Base-by-base conservation (phyloP, 768 basidiomycete genomes). In the Ramaria sp. region DNA sequence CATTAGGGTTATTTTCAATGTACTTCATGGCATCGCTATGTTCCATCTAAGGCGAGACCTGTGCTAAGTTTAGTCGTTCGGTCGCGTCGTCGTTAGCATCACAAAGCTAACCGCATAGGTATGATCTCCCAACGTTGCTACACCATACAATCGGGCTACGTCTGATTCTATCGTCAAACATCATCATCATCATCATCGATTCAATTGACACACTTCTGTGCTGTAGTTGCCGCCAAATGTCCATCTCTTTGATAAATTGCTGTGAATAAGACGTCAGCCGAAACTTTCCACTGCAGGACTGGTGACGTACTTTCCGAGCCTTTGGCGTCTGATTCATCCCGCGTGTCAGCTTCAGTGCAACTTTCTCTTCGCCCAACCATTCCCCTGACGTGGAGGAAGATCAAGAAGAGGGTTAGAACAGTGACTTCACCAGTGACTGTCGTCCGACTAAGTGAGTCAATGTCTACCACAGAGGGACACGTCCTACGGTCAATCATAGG, bases 31-130 rank as follows among this genome's bases (percentile, higher is more conserved):
- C 69, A 19, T 73, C 73, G 10, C 74, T 72, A 54, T 76, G 69
- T 19, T 71, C 67, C 71, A 76, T 75, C 72, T 71, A 75, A 4
- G 76, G 75, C 41, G 71, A 73, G 54, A 78, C 75, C 73, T 77
- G 52, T 22, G 51, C 53, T 12, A 49, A 59, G 10, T 50, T 38
- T 19, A 42, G 10, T n/a, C 11, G 27, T 13, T 33, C 52, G 30
- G 49, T 47, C 37, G 47, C 1, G 41, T 22, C 34, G 58, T 45
- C 12, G 51, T 31, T 17, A 7, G 54, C 42, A 58, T 54, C 20
- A 54, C 11, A 24, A 45, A 41, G 61, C 66, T 19, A 59, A 74
- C 73, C 19, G 67, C 66, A 60, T 69, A 73, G 9, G 72, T 42
- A 19, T 71, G 63, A 20, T 65, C 65, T 15, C 64, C 69, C 31